Base-by-base conservation (phyloP, 108 stramenopile species). In the Discostella stelligeroides region DNA sequence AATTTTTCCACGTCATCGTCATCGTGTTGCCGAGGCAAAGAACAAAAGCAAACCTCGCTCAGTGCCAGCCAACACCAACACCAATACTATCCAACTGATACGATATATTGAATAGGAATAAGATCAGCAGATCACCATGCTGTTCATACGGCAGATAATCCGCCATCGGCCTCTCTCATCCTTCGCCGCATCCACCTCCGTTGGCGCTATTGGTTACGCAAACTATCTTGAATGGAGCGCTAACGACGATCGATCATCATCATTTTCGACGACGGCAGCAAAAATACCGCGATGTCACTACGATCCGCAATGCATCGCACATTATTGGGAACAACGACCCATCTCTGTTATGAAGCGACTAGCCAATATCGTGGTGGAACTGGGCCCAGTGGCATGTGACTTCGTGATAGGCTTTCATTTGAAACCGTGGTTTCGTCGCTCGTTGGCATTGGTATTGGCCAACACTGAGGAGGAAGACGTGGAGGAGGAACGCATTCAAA, bases 321-420 rank as follows among this genome's bases (percentile, higher is more conserved):
- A 47, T 0, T 93, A 89, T 67, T 96, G 95, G 95, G 60, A 66
- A 25, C 70, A 29, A 50, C 87, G 92, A 4, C 95, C 95, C 13
- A 46, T 91, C 10, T 76, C 90, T 0, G 82, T 88, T 11, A 40
- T 70, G 7, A 62, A 60, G 13, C 76, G 95, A 11, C 53, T 92
- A 3, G 60, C 60, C n/a, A 23, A 64, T 1, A 82, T 96, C 61
- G 57, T 68, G 0, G 34, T 1, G 14, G 82, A 87, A 62, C 38
- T 92, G 8, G 68, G 83, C 0, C 95, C 95, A 9, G 27, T 87
- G 13, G 65, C 76, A 17, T 53, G 29, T 7, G 40, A 62, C 13
- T 81, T 81, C 71, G 14, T 84, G 4, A 41, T 45, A 28, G 75
- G 79, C 41, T 84, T 84, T 63, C 59, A 79, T 45, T 15, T 73